Evolutionary conservation across 352 stramenopile genomes (phyloP), one percentile per base, ranked within the genome.

Genomic region (Phytopythium delawarense): DNA sequence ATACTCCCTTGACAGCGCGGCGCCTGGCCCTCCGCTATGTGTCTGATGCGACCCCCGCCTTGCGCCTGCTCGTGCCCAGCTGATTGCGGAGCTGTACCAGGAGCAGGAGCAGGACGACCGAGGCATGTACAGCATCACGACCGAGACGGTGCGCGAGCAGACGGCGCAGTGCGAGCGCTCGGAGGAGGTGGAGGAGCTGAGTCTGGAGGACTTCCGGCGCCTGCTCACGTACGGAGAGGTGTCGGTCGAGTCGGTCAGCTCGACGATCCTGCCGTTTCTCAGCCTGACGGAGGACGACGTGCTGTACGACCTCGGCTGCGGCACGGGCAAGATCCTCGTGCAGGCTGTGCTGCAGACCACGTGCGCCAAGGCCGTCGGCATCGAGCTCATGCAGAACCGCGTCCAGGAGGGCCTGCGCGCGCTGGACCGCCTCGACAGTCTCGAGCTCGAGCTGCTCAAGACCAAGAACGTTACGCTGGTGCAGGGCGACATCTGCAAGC

Each of bases 321-420:
- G 85, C 46, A 91, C 83, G 7, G 85, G 85, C 44, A 92, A 92
- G 65, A 89, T 94, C 57, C 66, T 94, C 46, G 69, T 92, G 30
- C 83, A 94, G 62, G 79, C 75, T 15, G 75, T 79, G 51, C 68
- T 94, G 30, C 74, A 94, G 64, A 94, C 85, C 21, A 69, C 73
- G 15, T 92, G 83, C 61, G 69, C 66, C 46, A 66, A 78, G n/a
- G 64, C 79, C n/a, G 83, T 85, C 32, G 85, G 83, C 48, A 91
- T 94, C 8, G 85, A 94, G 49, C 78, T 94, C 34, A 94, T 94
- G 85, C 72, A 91, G 61, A 94, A 94, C 65, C 85, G 85, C 45
- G 83, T 92, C 15, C 23, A 68, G 16, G 79, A 88, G 63, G 85
- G 85, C 40, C 53, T 72, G 11, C 75, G 76, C 21, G 83, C 85